These are phyloP conservation scores for Globisporangium heterothallicum DNA, from an alignment of 352 stramenopile genomes.

Conservation along the genomic window DNA sequence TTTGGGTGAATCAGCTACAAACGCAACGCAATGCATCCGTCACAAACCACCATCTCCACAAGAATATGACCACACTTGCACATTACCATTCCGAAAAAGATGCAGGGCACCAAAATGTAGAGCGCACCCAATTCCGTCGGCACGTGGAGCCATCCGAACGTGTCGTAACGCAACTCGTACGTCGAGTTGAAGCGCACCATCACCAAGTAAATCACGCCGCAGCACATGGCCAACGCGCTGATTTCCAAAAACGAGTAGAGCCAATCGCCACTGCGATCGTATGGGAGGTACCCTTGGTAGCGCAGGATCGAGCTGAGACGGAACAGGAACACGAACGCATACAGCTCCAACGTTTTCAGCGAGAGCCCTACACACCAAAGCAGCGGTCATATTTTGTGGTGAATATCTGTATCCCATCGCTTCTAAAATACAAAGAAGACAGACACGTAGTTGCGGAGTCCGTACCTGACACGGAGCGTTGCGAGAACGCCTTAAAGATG, in stretches of 20 bases:
- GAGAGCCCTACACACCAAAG: conserved; percentile 65
- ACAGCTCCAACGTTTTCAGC: conserved; percentile 97
- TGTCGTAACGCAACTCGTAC: conserved; percentile 95
- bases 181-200: conserved; percentile 91
- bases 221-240: conserved; percentile 84
- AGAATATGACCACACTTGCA: conserved; percentile 20
- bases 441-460: conserved; percentile 7
- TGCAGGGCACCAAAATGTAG: conserved; percentile 84
- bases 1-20: conserved; percentile 91
- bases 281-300: conserved; percentile 95
- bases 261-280: conserved; percentile 95
- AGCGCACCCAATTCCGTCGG: conserved; percentile 78
- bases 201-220: conserved; percentile 88
- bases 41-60: conserved; percentile 63
- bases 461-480: conserved; percentile 78
- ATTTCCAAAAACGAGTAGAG: conserved; percentile 97
- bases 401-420: no score
- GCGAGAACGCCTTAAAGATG: conserved; percentile 94
- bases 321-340: conserved; percentile 95
- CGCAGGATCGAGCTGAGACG: conserved; percentile 96
- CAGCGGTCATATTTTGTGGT: no score
- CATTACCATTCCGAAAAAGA: conserved; percentile 80
- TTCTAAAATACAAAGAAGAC: no score
- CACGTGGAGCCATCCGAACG: conserved; percentile 90
- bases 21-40: conserved; percentile 38